These are phyloP conservation scores for Apostasia ramifera DNA, from an alignment of 106 monocot genomes.

Conservation along the genomic window DNA sequence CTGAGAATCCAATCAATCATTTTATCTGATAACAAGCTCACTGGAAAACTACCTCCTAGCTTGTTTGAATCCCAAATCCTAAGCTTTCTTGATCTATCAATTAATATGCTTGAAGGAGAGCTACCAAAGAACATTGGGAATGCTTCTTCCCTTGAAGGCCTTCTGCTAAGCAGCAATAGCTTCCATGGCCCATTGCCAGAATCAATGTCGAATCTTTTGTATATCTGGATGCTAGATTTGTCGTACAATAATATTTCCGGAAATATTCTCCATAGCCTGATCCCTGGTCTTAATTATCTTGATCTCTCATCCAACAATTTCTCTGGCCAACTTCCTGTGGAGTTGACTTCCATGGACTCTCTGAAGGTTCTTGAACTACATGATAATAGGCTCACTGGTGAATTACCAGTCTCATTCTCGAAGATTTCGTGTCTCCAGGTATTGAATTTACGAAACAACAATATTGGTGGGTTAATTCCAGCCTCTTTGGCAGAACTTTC, in stretches of 20 bases:
- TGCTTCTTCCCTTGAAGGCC: slow-evolving; percentile 10
- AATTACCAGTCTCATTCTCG: slow-evolving; percentile 8
- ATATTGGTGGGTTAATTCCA: slow-evolving; percentile 9
- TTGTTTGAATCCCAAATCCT: slow-evolving; percentile 11
- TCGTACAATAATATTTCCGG: slow-evolving; percentile 15
- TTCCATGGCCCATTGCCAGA: slow-evolving; percentile 15
- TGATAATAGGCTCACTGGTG: slow-evolving; percentile 12
- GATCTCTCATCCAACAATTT: slow-evolving; percentile 21
- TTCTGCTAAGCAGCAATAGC: slow-evolving; percentile 15
- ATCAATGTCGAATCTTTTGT: slow-evolving; percentile 12
- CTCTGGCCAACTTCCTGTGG: slow-evolving; percentile 9
- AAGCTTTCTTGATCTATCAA: slow-evolving; percentile 15
- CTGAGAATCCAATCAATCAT: slow-evolving; percentile 4
- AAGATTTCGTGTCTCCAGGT: slow-evolving; percentile 7
- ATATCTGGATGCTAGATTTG: slow-evolving; percentile 16
- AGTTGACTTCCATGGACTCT: slow-evolving; percentile 9
- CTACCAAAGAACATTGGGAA: background rate
- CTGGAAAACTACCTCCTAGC: slow-evolving; percentile 6
- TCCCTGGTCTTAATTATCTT: slow-evolving; percentile 14
- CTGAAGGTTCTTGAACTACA: slow-evolving; percentile 21
- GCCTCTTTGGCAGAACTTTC: slow-evolving; percentile 9
- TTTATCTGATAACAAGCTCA: slow-evolving; percentile 15
- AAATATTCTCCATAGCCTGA: background rate
- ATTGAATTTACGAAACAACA: slow-evolving; percentile 14
- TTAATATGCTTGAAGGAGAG: slow-evolving; percentile 11